Conservation (phyloP, 768 basidiomycete genomes). For the Austroboletus eburneus region DNA sequence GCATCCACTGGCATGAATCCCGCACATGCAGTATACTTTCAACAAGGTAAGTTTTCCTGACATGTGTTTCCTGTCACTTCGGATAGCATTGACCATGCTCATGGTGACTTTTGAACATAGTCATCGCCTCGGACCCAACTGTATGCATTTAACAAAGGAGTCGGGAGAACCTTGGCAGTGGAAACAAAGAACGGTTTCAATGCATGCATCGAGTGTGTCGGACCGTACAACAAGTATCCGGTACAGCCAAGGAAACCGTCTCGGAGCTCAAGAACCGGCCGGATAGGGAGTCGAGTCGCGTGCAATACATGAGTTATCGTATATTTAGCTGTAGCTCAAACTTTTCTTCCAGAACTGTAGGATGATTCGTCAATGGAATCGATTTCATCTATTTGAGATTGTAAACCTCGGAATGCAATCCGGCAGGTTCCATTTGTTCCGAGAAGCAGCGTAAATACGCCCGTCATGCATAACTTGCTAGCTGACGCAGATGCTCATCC, state of each 20-base stretch:
- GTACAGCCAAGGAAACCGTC: neutral
- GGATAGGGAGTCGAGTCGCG: neutral
- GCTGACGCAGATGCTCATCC: too few relatives aligned
- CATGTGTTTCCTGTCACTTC: neutral
- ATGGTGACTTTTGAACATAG: conserved; percentile 13
- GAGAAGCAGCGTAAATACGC: neutral
- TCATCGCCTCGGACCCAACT: conserved; percentile 30
- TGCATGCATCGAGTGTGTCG: neutral
- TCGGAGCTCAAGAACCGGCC: too few relatives aligned
- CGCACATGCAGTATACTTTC: conserved; percentile 45
- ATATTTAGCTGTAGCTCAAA: conserved; percentile 3
- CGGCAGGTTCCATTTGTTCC: neutral
- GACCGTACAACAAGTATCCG: neutral
- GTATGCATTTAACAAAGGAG: conserved; percentile 23
- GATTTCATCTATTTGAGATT: too few relatives aligned
- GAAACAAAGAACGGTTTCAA: neutral
- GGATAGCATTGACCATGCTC: conserved; percentile 1
- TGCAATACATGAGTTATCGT: neutral
- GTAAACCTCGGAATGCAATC: neutral
- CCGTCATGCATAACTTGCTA: too few relatives aligned
- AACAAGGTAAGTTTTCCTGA: conserved; percentile 34
- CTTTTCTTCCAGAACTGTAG: neutral
- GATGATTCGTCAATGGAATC: too few relatives aligned
- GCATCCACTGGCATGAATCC: conserved; percentile 46
- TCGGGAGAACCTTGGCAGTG: neutral